phyloP scores from a whole-genome alignment of 2,329 filamentous ascomycete genomes.

The Didymella keratinophila region DNA sequence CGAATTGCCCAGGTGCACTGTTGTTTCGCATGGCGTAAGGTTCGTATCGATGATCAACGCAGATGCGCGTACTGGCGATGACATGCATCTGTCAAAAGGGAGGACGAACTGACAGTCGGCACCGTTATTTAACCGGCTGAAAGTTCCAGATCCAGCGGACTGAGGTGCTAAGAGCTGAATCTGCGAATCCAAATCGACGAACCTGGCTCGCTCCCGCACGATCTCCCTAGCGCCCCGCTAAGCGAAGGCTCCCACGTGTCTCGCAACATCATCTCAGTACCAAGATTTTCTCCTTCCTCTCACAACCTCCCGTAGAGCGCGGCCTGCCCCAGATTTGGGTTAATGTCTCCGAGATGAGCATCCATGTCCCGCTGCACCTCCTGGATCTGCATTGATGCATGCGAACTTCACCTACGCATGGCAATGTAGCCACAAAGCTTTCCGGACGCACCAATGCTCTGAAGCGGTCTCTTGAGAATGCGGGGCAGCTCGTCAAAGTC shows the following conservation, averaged over 20 bases:
- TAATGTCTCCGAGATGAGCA: slow-evolving; percentile 2
- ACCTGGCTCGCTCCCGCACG: slow-evolving; percentile 16
- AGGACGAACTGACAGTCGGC: not conserved
- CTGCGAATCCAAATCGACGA: slow-evolving; percentile 17
- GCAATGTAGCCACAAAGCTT: not conserved
- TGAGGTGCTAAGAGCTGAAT: slow-evolving; percentile 9
- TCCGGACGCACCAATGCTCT: not conserved
- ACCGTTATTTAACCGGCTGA: slow-evolving; percentile 4
- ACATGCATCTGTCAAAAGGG: slow-evolving; percentile 15
- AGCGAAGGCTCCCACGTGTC: slow-evolving; percentile 10
- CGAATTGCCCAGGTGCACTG: not conserved
- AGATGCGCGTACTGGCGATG: slow-evolving; percentile 3
- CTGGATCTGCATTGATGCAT: not conserved
- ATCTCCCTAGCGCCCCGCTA: slow-evolving; percentile 14
- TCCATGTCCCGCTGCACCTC: not conserved
- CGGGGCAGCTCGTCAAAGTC: not conserved
- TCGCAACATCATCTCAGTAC: slow-evolving; percentile 6
- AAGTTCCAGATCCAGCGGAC: slow-evolving; percentile 7
- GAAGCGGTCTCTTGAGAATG: not conserved
- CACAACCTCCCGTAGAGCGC: not conserved
- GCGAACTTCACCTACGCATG: not conserved
- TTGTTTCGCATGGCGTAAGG: not conserved
- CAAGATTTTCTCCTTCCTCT: slow-evolving; percentile 12
- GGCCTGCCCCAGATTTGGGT: slow-evolving; percentile 10
- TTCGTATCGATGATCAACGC: no score